Conservation (phyloP, 495 filamentous ascomycete species). For the Tricharina praecox region DNA sequence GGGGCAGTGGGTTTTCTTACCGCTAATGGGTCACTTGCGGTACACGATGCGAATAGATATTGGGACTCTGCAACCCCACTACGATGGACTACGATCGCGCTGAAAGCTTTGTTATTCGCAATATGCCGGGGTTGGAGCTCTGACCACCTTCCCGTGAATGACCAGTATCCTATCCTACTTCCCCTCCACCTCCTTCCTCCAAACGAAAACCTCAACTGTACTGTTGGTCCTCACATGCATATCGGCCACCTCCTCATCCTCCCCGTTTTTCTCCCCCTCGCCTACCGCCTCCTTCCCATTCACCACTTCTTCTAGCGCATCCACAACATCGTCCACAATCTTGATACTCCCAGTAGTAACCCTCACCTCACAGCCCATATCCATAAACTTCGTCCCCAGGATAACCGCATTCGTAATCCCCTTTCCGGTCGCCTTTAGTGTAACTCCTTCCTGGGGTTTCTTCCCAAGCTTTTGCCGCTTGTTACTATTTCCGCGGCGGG, state of each 20-base stretch:
- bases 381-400: conserved; percentile 48
- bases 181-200: not conserved
- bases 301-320: conserved; percentile 26
- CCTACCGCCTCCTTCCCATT: not conserved
- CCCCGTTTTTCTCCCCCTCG: not conserved
- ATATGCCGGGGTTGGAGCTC: too few species aligned
- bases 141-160: too few species aligned
- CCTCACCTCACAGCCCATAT: conserved; percentile 36
- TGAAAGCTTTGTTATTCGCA: not conserved
- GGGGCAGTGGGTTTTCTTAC: conserved; percentile 25
- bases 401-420: conserved; percentile 57
- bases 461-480: not conserved
- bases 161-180: not conserved
- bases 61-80: too few species aligned
- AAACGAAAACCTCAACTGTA: not conserved
- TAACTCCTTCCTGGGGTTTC: not conserved
- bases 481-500: too few species aligned
- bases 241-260: not conserved
- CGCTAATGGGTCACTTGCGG: not conserved
- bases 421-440: conserved; percentile 2
- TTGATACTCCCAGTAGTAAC: conserved; percentile 47
- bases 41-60: too few species aligned
- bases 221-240: conserved; percentile 1
- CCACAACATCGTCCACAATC: conserved; percentile 55
- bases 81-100: not conserved